Evolutionary conservation across 2,329 filamentous ascomycete genomes (phyloP).

Genomic region (Aureobasidium sp.): DNA sequence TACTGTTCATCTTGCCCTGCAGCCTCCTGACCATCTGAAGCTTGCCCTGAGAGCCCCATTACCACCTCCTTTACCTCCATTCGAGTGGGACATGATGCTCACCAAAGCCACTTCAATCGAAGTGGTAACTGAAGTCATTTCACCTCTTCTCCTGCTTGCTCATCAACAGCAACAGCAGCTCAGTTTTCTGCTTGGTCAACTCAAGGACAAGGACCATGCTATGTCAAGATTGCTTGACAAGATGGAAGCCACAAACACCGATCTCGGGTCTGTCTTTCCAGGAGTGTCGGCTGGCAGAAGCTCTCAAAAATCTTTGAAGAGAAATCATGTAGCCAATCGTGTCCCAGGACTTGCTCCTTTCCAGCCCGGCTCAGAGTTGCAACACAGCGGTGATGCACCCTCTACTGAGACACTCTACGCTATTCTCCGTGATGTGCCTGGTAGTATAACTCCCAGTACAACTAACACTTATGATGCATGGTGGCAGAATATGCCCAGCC

Average conservation of each 20-base stretch:
- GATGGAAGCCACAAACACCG: conserved; percentile 48
- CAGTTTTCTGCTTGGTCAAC: conserved; percentile 40
- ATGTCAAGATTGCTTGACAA: conserved; percentile 53
- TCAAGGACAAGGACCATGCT: conserved; percentile 53
- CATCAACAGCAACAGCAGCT: conserved; percentile 43
- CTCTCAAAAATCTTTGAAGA: conserved; percentile 37
- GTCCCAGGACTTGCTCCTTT: conserved; percentile 45
- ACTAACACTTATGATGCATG: background rate
- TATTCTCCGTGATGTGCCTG: background rate
- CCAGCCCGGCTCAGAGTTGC: background rate
- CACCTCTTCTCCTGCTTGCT: conserved; percentile 46
- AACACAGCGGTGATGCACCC: background rate
- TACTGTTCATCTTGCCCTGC: conserved; percentile 24
- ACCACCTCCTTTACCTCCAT: conserved; percentile 53
- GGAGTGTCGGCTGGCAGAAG: conserved; percentile 41
- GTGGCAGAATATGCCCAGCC: conserved; percentile 2
- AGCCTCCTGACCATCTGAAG: conserved; percentile 31
- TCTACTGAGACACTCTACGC: background rate
- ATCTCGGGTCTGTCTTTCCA: conserved; percentile 52
- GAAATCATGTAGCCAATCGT: conserved; percentile 46
- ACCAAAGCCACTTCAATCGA: conserved; percentile 32
- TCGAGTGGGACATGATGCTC: conserved; percentile 61
- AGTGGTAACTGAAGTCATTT: conserved; percentile 44
- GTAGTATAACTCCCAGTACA: too few relatives aligned
- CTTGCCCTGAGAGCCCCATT: conserved; percentile 55